Base-by-base conservation (phyloP, 345 rosid species). In the Eucalyptus pumila region DNA sequence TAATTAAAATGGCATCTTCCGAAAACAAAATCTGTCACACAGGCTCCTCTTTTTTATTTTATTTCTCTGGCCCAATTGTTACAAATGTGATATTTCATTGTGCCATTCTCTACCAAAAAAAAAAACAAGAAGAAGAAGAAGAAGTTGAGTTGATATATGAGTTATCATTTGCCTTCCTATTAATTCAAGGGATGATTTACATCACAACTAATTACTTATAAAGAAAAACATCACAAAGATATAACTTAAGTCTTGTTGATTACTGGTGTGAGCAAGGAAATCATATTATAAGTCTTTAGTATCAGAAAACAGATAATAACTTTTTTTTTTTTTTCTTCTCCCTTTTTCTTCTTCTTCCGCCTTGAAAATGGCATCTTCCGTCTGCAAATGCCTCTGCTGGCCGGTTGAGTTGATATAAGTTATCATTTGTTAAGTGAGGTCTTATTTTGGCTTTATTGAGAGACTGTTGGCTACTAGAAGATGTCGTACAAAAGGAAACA, bases 101-200 rank as follows among this genome's bases (percentile, higher is more conserved):
- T 60, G 32, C 67, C 67, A 60, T 27, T 60, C 65, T 60, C 65
- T 27, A 27, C 69, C 4, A 4, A 17, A 51, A 7, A 51, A 51
- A 16, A 6, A 15, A 50, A 50, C 6, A 6, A 14, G 2, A 49
- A 14, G 6, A 47, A 19, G 0, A 58, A 51, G 0, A 51, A 51
- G 1, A 16, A 51, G n/a, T n/a, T n/a, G n/a, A n/a, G n/a, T n/a
- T n/a, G n/a, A n/a, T n/a, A n/a, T n/a, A n/a, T n/a, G n/a, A n/a
- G n/a, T n/a, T n/a, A n/a, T n/a, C n/a, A n/a, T n/a, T 58, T 26
- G 67, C 67, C 67, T 58, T 58, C 15, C 69, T 62, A 65, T 60
- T 65, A 30, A 65, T 65, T 65, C 17, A 14, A n/a, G 72, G 72
- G 72, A 65, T 65, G 37, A 65, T n/a, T 65, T 26, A 11, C 67